A percentile compares a stretch with the other conserved stretches of the same genome.
phyloP scores from a whole-genome alignment of 768 basidiomycete genomes.

The Suillus ampliporus region DNA sequence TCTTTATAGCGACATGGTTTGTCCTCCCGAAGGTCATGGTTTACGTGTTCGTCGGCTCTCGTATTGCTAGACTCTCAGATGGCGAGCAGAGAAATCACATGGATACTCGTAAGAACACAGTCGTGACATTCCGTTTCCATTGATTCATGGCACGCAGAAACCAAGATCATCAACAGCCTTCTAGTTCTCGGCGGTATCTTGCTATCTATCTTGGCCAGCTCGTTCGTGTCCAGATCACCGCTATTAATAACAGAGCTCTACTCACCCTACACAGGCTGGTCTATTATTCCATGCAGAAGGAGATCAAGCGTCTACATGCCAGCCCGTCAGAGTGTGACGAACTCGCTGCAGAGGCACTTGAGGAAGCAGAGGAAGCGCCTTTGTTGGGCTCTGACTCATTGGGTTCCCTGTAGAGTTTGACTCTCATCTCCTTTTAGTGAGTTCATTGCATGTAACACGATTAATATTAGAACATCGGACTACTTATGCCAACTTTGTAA shows the following conservation, averaged over 20 bases:
- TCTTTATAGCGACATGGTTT: conserved; percentile 72
- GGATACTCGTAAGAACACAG: conserved; percentile 64
- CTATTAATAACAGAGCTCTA: conserved; percentile 14
- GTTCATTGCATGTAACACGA: background rate
- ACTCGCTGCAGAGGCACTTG: conserved; percentile 62
- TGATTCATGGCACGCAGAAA: conserved; percentile 44
- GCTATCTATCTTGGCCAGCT: conserved; percentile 65
- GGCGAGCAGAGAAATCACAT: conserved; percentile 74
- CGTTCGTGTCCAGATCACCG: conserved; percentile 49
- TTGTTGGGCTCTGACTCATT: conserved; percentile 42
- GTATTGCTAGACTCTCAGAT: conserved; percentile 75
- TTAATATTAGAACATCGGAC: background rate
- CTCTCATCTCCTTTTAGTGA: background rate
- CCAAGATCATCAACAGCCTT: conserved; percentile 67
- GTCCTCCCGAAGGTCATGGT: conserved; percentile 74
- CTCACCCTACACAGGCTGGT: conserved; percentile 55
- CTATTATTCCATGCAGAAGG: conserved; percentile 65
- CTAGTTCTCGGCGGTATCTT: conserved; percentile 65
- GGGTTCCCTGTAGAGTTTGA: conserved; percentile 1
- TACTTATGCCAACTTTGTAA: background rate
- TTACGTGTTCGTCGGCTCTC: conserved; percentile 80
- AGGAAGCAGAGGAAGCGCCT: conserved; percentile 66
- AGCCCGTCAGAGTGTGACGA: conserved; percentile 55
- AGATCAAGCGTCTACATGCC: conserved; percentile 60
- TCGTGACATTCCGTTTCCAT: conserved; percentile 9